Base-by-base conservation (phyloP, 345 rosid species). In the Linum tenue region DNA sequence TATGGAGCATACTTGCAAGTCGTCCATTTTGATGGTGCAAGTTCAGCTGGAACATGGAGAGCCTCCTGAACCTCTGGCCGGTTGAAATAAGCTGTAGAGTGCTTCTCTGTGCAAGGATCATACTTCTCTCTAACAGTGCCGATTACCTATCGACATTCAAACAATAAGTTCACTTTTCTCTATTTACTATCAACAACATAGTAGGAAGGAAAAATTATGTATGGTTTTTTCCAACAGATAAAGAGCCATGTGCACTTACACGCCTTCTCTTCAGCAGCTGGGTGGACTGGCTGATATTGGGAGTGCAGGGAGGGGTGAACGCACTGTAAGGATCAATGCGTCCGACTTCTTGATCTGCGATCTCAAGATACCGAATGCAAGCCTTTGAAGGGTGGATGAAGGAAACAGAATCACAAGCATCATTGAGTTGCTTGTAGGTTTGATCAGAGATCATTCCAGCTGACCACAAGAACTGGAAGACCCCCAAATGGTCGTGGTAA, bases 31-130 rank as follows among this genome's bases (percentile, higher is more conserved):
- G 79, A 63, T 60, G 94, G 85, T 63, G 90, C 90, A 73, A 78
- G 65, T 74, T 82, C 79, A 63, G 85, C 67, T 59, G 76, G 70
- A 75, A 87, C 94, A 76, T 92, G 89, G 68, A 92, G 89, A 7
- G 97, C 88, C 64, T 68, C 66, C 66, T 86, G 91, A 77, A 92
- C 98, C 74, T 83, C 94, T 53, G 88, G 94, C 48, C 40, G 82
- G 78, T 87, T 92, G 83, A 92, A 92, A 73, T 90, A 92, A n/a
- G 78, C 72, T 61, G 56, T 77, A 10, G 96, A 82, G 69, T 92
- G 91, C 71, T 78, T 73, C 78, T 92, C 98, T 0, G 98, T 87
- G 82, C 98, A 92, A 55, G 98, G 98, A 80, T 92, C 98, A 61
- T 92, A 92, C 75, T 83, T 75, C 64, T 87, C 90, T 15, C 85